Percentiles rank a stretch among this genome's conserved stretches.
These are phyloP conservation scores for Fusarium nematophilum DNA, from an alignment of 2,329 filamentous ascomycete genomes.

Conservation along the genomic window DNA sequence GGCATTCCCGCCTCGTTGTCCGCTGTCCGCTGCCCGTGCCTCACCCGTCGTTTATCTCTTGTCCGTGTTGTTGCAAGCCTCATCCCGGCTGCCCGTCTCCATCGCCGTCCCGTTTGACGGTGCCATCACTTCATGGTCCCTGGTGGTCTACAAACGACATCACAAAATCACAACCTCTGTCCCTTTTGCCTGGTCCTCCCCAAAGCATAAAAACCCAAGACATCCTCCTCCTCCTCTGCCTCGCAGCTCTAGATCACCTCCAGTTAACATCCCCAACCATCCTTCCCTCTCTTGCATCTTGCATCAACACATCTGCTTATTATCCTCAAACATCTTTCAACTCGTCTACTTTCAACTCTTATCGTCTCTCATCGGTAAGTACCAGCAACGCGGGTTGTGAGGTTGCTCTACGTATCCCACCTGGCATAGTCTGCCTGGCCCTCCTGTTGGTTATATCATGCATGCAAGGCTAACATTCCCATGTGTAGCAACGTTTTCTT, in stretches of 20 bases:
- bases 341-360: constrained; percentile 12
- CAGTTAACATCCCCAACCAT: constrained; percentile 6
- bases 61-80: constrained; percentile 36
- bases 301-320: constrained; percentile 3
- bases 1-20: constrained; percentile 41
- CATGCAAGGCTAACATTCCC: constrained; percentile 41
- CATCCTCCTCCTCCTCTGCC: constrained; percentile 12
- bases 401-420: constrained; percentile 12
- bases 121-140: constrained; percentile 20
- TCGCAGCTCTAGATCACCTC: constrained; percentile 6
- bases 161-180: constrained; percentile 25
- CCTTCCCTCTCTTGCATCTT: constrained; percentile 4
- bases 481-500: constrained; percentile 28
- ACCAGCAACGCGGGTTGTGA: constrained; percentile 17
- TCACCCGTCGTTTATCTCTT: constrained; percentile 41
- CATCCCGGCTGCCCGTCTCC: constrained; percentile 31
- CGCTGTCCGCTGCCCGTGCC: too few species aligned
- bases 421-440: constrained; percentile 15
- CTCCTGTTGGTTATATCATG: constrained; percentile 21
- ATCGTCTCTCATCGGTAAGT: constrained; percentile 24
- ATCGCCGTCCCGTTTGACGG: constrained; percentile 33
- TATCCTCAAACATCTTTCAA: constrained; percentile 10
- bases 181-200: constrained; percentile 13
- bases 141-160: constrained; percentile 34
- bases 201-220: constrained; percentile 35